Conservation (phyloP, 768 basidiomycete species). For the Calocybe indica region DNA sequence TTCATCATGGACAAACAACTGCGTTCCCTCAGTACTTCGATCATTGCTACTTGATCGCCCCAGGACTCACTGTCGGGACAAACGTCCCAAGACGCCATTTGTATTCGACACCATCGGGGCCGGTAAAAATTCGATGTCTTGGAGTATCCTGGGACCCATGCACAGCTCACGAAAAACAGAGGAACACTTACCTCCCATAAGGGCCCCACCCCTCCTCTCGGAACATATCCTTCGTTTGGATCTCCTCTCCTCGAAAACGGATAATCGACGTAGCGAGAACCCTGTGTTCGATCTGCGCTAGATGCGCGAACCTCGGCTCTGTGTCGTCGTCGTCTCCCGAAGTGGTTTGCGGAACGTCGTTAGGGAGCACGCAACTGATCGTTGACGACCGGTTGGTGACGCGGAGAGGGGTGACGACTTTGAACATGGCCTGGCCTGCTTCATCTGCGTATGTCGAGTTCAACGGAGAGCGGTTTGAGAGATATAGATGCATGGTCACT, state of each 20-base stretch:
- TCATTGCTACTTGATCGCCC: too few species aligned
- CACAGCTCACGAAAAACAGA: background rate
- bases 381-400: slow-evolving; percentile 2
- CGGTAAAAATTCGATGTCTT: slow-evolving; percentile 17
- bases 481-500: slow-evolving; percentile 8
- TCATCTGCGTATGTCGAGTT: slow-evolving; percentile 13
- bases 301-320: slow-evolving; percentile 18
- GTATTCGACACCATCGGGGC: slow-evolving; percentile 14
- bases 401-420: slow-evolving; percentile 15
- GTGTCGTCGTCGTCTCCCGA: slow-evolving; percentile 9
- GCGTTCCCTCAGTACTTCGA: background rate
- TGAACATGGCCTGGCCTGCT: slow-evolving; percentile 13
- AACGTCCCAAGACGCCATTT: slow-evolving; percentile 10
- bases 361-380: slow-evolving; percentile 5
- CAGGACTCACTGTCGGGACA: slow-evolving; percentile 5
- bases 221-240: slow-evolving; percentile 18
- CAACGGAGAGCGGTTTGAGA: slow-evolving; percentile 12
- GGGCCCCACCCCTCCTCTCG: slow-evolving; percentile 12
- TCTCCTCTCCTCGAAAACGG: slow-evolving; percentile 18
- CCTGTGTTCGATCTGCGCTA: slow-evolving; percentile 31
- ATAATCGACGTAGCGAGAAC: slow-evolving; percentile 20
- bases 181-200: slow-evolving; percentile 15
- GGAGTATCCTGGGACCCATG: background rate
- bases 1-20: slow-evolving; percentile 6
- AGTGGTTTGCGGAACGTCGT: slow-evolving; percentile 5